phyloP scores from a whole-genome alignment of 2,329 filamentous ascomycete genomes.

The Fonsecaea monophora region DNA sequence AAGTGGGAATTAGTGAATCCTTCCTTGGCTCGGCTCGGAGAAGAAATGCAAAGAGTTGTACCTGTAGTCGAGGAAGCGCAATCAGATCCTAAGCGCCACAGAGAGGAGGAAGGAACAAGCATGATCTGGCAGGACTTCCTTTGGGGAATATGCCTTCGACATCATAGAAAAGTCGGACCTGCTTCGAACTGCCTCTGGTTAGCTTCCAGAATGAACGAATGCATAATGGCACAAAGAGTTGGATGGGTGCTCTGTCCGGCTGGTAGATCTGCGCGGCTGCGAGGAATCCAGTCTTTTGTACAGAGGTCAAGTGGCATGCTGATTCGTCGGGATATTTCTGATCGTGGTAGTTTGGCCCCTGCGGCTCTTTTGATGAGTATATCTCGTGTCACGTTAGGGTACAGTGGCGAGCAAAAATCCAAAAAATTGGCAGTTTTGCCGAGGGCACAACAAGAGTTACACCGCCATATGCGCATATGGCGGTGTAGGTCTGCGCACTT shows the following conservation, averaged over 20 bases:
- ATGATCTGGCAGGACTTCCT: neutral
- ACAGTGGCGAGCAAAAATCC: no score
- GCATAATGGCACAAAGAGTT: neutral
- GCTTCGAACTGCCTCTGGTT: neutral
- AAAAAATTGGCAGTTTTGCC: no score
- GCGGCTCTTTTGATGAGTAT: conserved; percentile 9
- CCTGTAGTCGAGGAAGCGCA: neutral
- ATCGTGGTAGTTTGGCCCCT: neutral
- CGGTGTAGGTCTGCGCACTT: no score
- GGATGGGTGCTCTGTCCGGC: neutral
- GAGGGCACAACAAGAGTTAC: no score
- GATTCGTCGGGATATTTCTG: neutral
- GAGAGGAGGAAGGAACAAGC: neutral
- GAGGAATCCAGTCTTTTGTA: neutral
- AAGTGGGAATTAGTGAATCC: neutral
- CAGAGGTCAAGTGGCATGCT: neutral
- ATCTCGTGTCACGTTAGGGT: neutral
- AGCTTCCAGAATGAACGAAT: neutral
- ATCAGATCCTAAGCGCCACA: neutral
- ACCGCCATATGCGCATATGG: no score
- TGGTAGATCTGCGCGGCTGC: neutral
- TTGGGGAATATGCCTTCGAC: neutral
- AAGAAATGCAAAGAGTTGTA: neutral
- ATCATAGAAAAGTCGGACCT: neutral
- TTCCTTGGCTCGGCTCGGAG: neutral